Evolutionary conservation across 1,139 yeast species (phyloP).

Genomic region (Taphrina pruni): DNA sequence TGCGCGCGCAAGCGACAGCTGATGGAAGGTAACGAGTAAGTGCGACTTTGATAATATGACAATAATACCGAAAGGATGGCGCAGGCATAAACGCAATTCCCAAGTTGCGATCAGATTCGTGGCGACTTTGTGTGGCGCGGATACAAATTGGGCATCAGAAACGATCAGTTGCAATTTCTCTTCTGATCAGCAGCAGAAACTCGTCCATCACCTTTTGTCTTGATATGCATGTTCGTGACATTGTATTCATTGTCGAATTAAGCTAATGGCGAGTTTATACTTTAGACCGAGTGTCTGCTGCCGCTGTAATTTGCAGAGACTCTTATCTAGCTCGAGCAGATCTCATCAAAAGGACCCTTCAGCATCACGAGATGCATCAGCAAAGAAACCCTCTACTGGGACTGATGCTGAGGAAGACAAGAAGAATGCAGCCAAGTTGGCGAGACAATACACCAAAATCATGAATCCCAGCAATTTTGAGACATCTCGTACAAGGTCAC

Average conservation of each 20-base stretch:
- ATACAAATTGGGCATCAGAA: neutral
- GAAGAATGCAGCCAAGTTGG: neutral
- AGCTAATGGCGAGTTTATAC: neutral
- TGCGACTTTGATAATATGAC: no score
- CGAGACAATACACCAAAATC: neutral
- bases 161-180: neutral
- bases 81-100: neutral
- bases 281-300: neutral
- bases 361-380: neutral
- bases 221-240: no score
- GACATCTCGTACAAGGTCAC: neutral
- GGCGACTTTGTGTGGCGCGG: constrained; percentile 12
- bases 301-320: neutral
- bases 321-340: neutral
- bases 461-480: neutral
- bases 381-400: neutral
- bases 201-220: no score
- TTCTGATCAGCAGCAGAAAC: no score
- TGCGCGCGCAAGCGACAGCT: neutral
- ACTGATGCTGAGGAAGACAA: neutral
- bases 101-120: neutral
- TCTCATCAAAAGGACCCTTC: neutral
- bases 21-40: neutral
- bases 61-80: neutral
- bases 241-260: no score